A percentile compares a stretch with the other conserved stretches of the same genome.
Conservation (phyloP, 495 filamentous ascomycete species). For the Penicillium lagena region DNA sequence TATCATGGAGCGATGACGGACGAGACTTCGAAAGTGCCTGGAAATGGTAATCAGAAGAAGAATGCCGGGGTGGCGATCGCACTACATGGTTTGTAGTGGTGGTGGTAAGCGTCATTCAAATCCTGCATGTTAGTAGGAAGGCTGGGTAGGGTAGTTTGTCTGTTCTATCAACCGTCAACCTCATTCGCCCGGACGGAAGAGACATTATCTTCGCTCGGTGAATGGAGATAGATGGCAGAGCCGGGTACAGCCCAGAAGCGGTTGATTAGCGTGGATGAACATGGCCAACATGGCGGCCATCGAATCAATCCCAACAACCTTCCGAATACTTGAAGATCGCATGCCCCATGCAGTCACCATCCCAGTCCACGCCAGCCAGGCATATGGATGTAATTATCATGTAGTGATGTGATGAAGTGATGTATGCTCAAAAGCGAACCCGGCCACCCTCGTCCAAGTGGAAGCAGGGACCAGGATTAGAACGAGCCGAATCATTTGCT, state of each 20-base stretch:
- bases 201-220: too few species aligned
- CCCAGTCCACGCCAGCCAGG: constrained; percentile 1
- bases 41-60: neutral
- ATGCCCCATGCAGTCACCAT: neutral
- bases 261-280: too few species aligned
- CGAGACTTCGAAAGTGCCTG: constrained; percentile 47
- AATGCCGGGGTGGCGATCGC: neutral
- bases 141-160: too few species aligned
- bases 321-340: neutral
- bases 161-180: too few species aligned
- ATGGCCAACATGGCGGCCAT: too few species aligned
- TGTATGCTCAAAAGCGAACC: constrained; percentile 50
- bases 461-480: constrained; percentile 41
- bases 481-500: constrained; percentile 36
- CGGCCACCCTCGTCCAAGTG: constrained; percentile 19
- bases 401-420: neutral
- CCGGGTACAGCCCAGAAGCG: too few species aligned
- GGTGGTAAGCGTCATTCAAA: neutral
- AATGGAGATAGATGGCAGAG: too few species aligned
- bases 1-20: constrained; percentile 38
- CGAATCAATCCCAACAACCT: too few species aligned
- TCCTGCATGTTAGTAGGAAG: neutral
- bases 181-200: too few species aligned
- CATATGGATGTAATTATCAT: neutral
- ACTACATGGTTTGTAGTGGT: constrained; percentile 1